Conservation (phyloP, 73 alveolate species). For the Tetrahymena borealis region DNA sequence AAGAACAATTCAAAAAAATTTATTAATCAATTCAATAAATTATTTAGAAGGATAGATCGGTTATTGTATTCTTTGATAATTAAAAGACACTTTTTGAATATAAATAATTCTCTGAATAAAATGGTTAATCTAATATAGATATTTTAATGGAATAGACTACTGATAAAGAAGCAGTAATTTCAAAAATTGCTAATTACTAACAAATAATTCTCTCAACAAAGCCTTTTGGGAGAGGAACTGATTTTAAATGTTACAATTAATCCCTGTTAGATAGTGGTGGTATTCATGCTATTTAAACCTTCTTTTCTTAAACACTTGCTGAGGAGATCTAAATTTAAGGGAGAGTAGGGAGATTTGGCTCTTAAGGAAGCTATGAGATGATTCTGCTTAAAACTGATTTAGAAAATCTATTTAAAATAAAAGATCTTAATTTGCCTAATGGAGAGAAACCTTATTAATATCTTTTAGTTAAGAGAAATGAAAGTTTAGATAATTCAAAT, state of each 20-base stretch:
- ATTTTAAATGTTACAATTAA: background rate
- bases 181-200: background rate
- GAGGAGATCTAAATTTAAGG: constrained; percentile 10
- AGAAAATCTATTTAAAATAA: no score
- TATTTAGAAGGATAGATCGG: background rate
- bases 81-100: background rate
- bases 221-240: constrained; percentile 17
- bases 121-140: background rate
- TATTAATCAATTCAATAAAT: no score
- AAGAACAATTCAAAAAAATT: background rate
- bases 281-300: constrained; percentile 7
- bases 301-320: background rate
- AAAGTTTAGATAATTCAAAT: background rate
- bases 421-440: background rate
- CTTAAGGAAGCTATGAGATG: background rate
- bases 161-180: background rate
- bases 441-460: no score
- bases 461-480: background rate
- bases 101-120: background rate
- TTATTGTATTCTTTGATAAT: background rate
- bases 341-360: constrained; percentile 3
- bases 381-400: background rate
- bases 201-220: background rate
- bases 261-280: background rate
- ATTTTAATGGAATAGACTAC: background rate